Evolutionary conservation across 345 rosid species (phyloP), one percentile per base, ranked within the genome.

Genomic region (Carallia brachiata): DNA sequence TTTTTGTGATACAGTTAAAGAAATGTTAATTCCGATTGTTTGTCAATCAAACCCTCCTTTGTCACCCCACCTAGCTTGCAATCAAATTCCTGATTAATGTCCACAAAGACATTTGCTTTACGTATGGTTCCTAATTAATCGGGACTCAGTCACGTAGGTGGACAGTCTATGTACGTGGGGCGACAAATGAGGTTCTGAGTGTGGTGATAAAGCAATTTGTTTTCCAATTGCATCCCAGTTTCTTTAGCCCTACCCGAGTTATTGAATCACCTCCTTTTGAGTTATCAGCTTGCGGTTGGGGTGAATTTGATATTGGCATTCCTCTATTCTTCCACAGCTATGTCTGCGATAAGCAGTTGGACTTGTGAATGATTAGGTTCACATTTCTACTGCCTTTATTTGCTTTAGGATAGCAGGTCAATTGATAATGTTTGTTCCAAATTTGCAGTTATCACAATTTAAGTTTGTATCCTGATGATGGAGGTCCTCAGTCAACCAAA

Each of bases 231-330:
- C 95, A 94, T 82, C 90, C 93, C 27, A 94, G 96, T 76, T 91
- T 94, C 60, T 76, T 81, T 58, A 89, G 77, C 65, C 96, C 95
- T 30, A 85, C 75, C 4, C 84, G 96, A 73, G 90, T 87, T 6
- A 71, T 90, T 27, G 89, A 87, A 50, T 80, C 91, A 0, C 90
- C 96, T 28, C 96, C 96, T 9, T 91, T 91, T 57, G 88, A 83
- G 84, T 55, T 94, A 73, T 80, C 92, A 4, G 97, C 91, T 74
- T 85, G 83, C 52, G 98, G 97, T 2, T 94, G 95, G 97, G 97
- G 98, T 62, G 98, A 94, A 84, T 90, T 88, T 68, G 88, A 85
- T 68, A 85, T 91, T 37, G 87, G 76, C 31, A 87, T 91, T 70
- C 76, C 93, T 52, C 62, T 91, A 17, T 78, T 84, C 79, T 79